Evolutionary conservation across 192 early-diverging fungal species (phyloP), one percentile per base, ranked within the genome.

Genomic region (Backusella liffmaniae): DNA sequence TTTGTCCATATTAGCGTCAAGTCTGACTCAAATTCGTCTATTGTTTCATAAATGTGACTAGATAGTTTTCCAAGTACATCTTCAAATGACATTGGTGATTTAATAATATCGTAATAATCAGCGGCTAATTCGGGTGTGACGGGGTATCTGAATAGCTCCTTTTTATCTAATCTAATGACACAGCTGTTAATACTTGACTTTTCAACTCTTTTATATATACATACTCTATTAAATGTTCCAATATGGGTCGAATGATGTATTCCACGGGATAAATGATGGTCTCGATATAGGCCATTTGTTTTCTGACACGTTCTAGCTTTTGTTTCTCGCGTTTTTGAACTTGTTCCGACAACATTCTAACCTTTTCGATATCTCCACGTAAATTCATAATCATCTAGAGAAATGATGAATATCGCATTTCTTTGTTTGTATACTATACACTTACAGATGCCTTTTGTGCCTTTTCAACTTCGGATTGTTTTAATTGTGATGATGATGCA

Each of bases 291-390:
- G 87, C 87, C 10, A 85, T 85, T 74, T 92, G 88, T 30, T 88
- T 79, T 9, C 88, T 80, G 15, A 86, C 86, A 23, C 86, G 76
- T 56, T 86, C 81, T 37, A 95, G 82, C 73, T 95, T 94, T 56
- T 88, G 88, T 39, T 90, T 85, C 72, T 95, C 93, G 0, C 93
- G 84, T 23, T 90, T 86, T 16, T 91, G 85, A 16, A 98, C 93
- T 37, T 93, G 84, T 66, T 97, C 95, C 6, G 88, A 86, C 73
- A 97, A 84, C 81, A 95, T 88, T 26, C 98, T 90, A 26, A 96
- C 90, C 26, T 90, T 88, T 82, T 99, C 98, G 13, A 99, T 85
- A 84, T 97, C 96, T 34, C 90, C 91, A 26, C 97, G 93, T 34
- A 94, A 73, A 0, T 77, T 81, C 12, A 75, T 80, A 72, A 89